Evolutionary conservation across 768 basidiomycete genomes (phyloP).

Genomic region (Daedaleopsis nitida): DNA sequence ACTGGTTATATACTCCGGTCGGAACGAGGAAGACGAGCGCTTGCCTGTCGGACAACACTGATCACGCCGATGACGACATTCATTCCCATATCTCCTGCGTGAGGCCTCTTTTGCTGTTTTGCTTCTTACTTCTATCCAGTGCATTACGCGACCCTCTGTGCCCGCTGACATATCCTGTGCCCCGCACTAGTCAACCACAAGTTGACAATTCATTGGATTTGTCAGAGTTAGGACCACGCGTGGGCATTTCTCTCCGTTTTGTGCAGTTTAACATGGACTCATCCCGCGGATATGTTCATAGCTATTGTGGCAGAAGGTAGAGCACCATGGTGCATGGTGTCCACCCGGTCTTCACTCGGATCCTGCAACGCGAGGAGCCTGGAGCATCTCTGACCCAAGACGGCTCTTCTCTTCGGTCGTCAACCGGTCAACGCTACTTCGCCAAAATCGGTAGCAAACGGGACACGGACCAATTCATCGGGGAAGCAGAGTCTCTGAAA

Average conservation of each 20-base stretch:
- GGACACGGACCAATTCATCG: constrained; percentile 66
- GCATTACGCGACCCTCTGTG: too few relatives aligned
- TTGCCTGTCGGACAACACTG: neutral
- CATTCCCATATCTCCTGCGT: neutral
- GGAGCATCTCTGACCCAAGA: constrained; percentile 46
- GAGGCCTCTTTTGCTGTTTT: neutral
- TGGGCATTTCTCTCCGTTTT: neutral
- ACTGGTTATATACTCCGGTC: too few relatives aligned
- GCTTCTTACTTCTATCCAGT: neutral
- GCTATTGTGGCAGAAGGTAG: neutral
- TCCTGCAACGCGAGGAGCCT: constrained; percentile 52
- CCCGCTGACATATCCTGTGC: neutral
- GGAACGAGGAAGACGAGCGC: neutral
- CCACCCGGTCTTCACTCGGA: constrained; percentile 41
- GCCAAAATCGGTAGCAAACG: constrained; percentile 55
- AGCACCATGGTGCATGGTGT: neutral
- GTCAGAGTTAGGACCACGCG: too few relatives aligned
- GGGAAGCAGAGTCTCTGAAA: constrained; percentile 70
- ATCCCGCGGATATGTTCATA: neutral
- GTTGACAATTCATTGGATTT: neutral
- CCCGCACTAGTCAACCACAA: neutral
- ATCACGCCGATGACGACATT: constrained; percentile 3
- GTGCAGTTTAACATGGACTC: neutral
- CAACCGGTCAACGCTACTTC: constrained; percentile 60
- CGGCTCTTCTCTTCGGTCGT: constrained; percentile 54